Evolutionary conservation across 2,329 filamentous ascomycete genomes (phyloP), one percentile per base, ranked within the genome.

Genomic region (Pseudogymnoascus pannorum): DNA sequence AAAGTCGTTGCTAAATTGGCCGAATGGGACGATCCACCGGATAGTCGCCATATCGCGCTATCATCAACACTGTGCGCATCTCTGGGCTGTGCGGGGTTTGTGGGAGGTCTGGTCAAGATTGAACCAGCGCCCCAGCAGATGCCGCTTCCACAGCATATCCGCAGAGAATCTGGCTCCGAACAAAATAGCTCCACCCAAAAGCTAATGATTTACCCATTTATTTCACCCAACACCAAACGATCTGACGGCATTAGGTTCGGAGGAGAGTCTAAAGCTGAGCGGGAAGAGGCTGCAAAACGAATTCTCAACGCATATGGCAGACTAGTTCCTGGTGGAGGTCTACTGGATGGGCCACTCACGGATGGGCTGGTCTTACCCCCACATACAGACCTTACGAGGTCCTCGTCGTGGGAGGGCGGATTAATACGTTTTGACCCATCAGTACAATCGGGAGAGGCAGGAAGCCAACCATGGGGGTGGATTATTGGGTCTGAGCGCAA

Each of bases 11-110:
- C 92, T 2, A 84, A 83, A 64, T 74, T 97, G 3, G 78, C 83
- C 38, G 76, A 85, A 1, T 99, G 94, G 95, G 84, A 92, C 62
- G 91, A 96, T 69, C 87, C 92, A 1, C 92, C 94, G 1, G 91
- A 93, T 70, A 87, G 85, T 60, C 86, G 89, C 65, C 89, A 93
- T 64, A 84, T 85, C 57, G 91, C 91, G 1, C 78, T 99, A 22
- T 97, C 94, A 1, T 83, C 86, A 0, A 76, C 86, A 3, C 77
- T 99, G 5, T 96, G 90, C 72, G 82, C 83, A 29, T 83, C 88
- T 0, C 79, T 99, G 20, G 87, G 86, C 2, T 86, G 84, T 59
- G 78, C 84, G 38, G 87, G 85, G 1, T 81, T 96, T 59, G 89
- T 96, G 8, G 94, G 94, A 11, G 91, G 92, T 0, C 84, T 97